Evolutionary conservation across 169 alveolate species (phyloP).

Genomic region (Miamiensis avidus): DNA sequence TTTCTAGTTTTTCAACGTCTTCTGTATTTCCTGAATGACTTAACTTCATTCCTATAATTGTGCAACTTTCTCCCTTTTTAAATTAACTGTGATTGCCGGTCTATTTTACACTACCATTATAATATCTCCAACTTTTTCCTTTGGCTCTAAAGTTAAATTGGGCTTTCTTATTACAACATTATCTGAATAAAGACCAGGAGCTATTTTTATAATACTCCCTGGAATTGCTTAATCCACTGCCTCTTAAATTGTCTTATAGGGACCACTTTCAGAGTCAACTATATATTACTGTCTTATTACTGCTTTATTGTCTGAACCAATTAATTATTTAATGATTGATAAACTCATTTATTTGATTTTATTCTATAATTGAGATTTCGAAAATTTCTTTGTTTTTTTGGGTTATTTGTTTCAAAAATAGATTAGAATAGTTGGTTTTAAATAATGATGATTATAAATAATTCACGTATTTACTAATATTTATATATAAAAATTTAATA

Average conservation of each 20-base stretch:
- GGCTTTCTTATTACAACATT: conserved; percentile 44
- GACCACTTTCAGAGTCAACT: conserved; percentile 58
- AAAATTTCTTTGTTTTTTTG: no score
- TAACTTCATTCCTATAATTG: conserved; percentile 51
- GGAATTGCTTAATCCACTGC: conserved; percentile 73
- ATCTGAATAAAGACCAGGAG: conserved; percentile 59
- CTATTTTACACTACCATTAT: conserved; percentile 37
- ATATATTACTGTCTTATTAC: no score
- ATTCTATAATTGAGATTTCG: no score
- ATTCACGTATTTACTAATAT: no score
- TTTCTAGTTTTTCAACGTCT: conserved; percentile 45
- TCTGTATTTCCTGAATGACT: conserved; percentile 62
- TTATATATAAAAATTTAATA: no score
- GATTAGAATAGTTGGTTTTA: no score
- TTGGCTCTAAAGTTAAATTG: conserved; percentile 34
- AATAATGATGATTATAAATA: no score
- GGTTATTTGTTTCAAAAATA: no score
- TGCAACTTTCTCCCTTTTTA: conserved; percentile 49
- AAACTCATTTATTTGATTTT: no score
- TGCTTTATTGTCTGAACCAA: no score
- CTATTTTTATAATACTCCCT: conserved; percentile 61
- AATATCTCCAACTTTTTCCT: conserved; percentile 55
- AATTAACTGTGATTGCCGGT: conserved; percentile 46
- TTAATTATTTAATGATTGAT: no score
- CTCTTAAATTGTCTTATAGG: conserved; percentile 57